Percentiles rank a stretch among this genome's conserved stretches.
phyloP scores from a whole-genome alignment of 352 stramenopile species.

The Globisporangium cystogenes region DNA sequence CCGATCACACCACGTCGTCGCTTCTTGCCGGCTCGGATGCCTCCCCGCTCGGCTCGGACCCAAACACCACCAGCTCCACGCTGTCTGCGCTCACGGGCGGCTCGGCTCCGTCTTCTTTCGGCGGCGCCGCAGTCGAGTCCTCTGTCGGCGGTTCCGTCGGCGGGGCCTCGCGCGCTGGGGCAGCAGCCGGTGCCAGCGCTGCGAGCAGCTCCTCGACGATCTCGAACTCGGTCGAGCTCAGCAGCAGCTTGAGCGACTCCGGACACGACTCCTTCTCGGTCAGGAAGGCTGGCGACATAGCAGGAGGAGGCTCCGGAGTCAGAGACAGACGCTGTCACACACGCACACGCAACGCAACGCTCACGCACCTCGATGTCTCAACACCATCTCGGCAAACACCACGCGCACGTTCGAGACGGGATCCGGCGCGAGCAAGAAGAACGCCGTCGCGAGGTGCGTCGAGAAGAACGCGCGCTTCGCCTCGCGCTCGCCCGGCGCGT shows the following conservation, averaged over 20 bases:
- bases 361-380: slow-evolving; percentile 37
- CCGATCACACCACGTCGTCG: neutral
- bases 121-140: neutral
- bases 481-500: neutral
- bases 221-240: slow-evolving; percentile 16
- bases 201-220: slow-evolving; percentile 24
- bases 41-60: neutral
- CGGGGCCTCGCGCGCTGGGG: slow-evolving; percentile 4
- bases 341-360: neutral
- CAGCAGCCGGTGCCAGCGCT: slow-evolving; percentile 17
- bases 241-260: slow-evolving; percentile 15
- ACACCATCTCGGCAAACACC: slow-evolving; percentile 42
- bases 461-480: slow-evolving; percentile 37
- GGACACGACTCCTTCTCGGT: slow-evolving; percentile 23
- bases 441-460: slow-evolving; percentile 31
- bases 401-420: slow-evolving; percentile 70
- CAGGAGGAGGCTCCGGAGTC: neutral
- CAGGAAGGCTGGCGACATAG: slow-evolving; percentile 17
- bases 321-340: neutral
- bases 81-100: neutral
- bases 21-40: neutral
- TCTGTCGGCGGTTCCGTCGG: neutral
- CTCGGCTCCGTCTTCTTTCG: neutral
- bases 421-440: slow-evolving; percentile 59
- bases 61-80: neutral